Evolutionary conservation across 2,329 filamentous ascomycete species (phyloP), one percentile per base, ranked within the genome.

Genomic region (Hymenoscyphus fructigenus): DNA sequence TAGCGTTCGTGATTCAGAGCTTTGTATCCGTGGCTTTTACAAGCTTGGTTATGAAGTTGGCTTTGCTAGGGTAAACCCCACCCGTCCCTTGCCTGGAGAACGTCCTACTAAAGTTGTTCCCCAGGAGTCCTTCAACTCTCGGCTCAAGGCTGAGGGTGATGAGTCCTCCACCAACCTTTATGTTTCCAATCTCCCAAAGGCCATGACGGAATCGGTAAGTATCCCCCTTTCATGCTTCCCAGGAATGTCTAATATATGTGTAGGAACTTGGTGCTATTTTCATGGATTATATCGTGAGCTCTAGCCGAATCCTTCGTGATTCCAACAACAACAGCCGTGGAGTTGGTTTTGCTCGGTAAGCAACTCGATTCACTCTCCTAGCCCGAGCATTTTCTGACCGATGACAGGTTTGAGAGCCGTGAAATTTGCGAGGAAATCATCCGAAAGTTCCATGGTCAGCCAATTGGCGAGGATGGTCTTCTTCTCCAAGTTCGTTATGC

Each of bases 71-170:
- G 93, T 96, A 80, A 47, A 57, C 58, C 64, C 57, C 50, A 20
- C 23, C 32, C 50, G 20, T 34, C 23, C 47, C 50, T 20, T 55
- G 47, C 38, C 26, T 28, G 28, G 28, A 28, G 26, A n/a, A 26
- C 44, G 57, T n/a, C 63, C 66, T 57, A 60, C 75, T 72, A 68
- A 72, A 60, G n/a, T 67, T 66, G 34, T 12, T 14, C 65, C 26
- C 7, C 55, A 96, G 91, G 95, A 98, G 82, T 98, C 94, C 23
- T 97, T 98, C 81, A 99, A 99, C 79, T 93, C 93, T 71, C 93
- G 96, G 72, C 90, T 99, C 73, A 98, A 99, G 84, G 94, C 95
- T 57, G 91, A 98, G 75, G 91, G 93, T 63, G 94, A 99, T 74
- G 91, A 91, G 61, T 75, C 79, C 53, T 98, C 96, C 57, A 98